Evolutionary conservation across 2,329 filamentous ascomycete genomes (phyloP), one percentile per base, ranked within the genome.

Genomic region (Neofusicoccum umdonicola): DNA sequence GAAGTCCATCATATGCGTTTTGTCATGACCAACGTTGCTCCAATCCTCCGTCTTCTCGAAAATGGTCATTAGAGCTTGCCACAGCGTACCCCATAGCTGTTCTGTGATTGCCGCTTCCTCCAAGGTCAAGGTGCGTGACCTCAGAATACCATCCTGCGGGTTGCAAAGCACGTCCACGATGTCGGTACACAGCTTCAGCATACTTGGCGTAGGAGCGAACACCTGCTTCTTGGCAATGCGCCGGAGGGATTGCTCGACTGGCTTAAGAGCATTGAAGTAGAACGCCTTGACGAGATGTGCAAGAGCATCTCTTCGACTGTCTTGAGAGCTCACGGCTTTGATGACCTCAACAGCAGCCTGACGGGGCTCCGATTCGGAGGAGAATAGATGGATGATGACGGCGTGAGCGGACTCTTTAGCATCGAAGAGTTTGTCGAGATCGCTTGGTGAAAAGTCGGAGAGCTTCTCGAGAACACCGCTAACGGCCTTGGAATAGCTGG

Each of bases 1-100:
- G 72, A 98, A 97, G 65, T 97, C 89, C 71, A 93, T 89, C 91
- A 99, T 93, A 62, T 87, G 82, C 19, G 82, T 78, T 73, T 92
- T 95, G 58, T 94, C 89, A 65, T 91, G 87, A 3, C 85, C 85
- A 13, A 86, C 81, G 51, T 79, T 78, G 68, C 92, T 92, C 95
- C 95, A 99, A 11, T 81, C 80, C 73, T 97, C 93, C 3, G 93
- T 96, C 66, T 89, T 88, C 47, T 87, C 83, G 72, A 97, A 97
- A 15, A 94, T 91, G 64, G 90, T 88, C 47, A 89, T 89, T 48
- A 98, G 83, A 51, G 88, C 88, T 64, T 86, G 84, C 96, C 96
- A 99, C 69, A 93, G 86, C 64, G 87, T 86, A 66, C 87, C 85
- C 96, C 96, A 99, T 80, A 96, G 92, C 41, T 84, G 85, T 72